These are phyloP conservation scores for Rhizopogon rudus DNA, from an alignment of 768 basidiomycete genomes.

Conservation along the genomic window DNA sequence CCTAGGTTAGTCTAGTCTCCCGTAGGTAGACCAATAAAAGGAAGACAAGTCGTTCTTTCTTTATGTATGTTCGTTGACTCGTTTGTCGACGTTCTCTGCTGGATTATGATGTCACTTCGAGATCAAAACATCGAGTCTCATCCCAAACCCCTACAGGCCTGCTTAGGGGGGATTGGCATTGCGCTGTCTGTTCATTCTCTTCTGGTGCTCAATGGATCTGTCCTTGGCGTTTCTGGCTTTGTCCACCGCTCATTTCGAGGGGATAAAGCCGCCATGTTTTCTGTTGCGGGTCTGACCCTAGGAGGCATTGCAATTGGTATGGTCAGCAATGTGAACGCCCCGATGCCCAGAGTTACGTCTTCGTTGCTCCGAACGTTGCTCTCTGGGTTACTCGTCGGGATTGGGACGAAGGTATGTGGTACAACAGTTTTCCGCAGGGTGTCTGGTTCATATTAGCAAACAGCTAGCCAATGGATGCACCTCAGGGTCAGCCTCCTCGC, in stretches of 20 bases:
- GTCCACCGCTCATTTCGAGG: conserved; percentile 47
- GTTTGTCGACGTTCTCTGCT: no score
- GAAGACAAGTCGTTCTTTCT: no score
- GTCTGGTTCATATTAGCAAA: neutral
- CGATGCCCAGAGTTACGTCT: conserved; percentile 18
- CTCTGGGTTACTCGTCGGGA: conserved; percentile 53
- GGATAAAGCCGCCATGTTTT: conserved; percentile 34
- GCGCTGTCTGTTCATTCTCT: conserved; percentile 48
- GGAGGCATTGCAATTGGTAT: conserved; percentile 42
- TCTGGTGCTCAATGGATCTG: conserved; percentile 47
- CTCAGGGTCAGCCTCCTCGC: conserved; percentile 41
- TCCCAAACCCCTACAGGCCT: conserved; percentile 45
- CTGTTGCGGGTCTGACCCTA: conserved; percentile 41
- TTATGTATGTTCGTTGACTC: no score
- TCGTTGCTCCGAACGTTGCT: conserved; percentile 29
- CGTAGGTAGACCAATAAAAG: no score
- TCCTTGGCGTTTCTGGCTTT: conserved; percentile 61
- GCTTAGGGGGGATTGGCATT: conserved; percentile 51
- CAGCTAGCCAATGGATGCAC: conserved; percentile 62
- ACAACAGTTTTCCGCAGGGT: neutral
- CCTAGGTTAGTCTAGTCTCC: no score
- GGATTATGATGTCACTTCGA: neutral
- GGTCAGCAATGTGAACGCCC: conserved; percentile 27
- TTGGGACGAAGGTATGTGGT: conserved; percentile 49
- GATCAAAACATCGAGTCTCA: neutral